phyloP scores from a whole-genome alignment of 768 basidiomycete species.

The Pholiota conissans region DNA sequence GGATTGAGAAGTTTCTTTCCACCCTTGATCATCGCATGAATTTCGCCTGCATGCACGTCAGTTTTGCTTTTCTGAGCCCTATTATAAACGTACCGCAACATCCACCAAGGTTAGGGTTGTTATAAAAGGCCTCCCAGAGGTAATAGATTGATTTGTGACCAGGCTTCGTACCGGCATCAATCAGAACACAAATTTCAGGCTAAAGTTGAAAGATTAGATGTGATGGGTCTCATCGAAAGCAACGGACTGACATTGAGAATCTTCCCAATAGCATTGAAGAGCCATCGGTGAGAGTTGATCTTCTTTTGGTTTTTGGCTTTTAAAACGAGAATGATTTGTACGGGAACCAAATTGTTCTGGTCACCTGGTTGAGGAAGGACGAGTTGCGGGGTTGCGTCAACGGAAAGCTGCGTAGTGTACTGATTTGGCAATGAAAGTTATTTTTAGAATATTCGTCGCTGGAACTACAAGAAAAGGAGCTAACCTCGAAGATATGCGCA shows the following conservation, averaged over 20 bases:
- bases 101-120: constrained; percentile 75
- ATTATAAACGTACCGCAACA: constrained; percentile 62
- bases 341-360: constrained; percentile 89
- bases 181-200: constrained; percentile 90
- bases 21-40: constrained; percentile 95
- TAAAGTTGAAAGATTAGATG: constrained; percentile 25
- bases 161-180: constrained; percentile 96
- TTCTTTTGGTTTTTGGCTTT: constrained; percentile 97
- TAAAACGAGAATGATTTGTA: constrained; percentile 87
- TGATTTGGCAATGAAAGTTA: constrained; percentile 29
- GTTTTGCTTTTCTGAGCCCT: not conserved
- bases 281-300: constrained; percentile 94
- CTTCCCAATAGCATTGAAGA: constrained; percentile 91
- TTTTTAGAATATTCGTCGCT: constrained; percentile 1
- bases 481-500: constrained; percentile 93
- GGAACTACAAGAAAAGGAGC: constrained; percentile 4
- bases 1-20: constrained; percentile 92
- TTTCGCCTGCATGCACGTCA: constrained; percentile 51
- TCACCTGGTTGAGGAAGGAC: constrained; percentile 90
- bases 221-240: not conserved
- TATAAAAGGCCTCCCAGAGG: constrained; percentile 91
- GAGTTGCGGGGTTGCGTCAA: constrained; percentile 87
- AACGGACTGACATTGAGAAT: constrained; percentile 62
- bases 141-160: constrained; percentile 96
- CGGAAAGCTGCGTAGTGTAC: constrained; percentile 96